Evolutionary conservation across 768 basidiomycete genomes (phyloP).

Genomic region (Pleurotus pulmonarius): DNA sequence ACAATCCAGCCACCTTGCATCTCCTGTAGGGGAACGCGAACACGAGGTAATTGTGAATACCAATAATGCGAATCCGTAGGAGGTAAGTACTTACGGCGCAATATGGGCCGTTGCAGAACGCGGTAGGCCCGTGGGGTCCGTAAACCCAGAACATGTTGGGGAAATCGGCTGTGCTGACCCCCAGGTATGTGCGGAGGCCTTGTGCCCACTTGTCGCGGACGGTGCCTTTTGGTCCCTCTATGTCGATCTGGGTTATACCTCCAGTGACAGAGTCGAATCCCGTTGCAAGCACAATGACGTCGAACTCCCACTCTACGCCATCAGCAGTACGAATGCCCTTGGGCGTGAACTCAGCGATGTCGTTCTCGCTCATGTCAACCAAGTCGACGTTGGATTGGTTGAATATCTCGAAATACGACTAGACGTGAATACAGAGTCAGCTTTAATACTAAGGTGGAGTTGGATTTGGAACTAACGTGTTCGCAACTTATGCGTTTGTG

Average conservation of each 20-base stretch:
- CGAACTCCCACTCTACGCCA: constrained; percentile 12
- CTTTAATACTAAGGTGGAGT: not conserved
- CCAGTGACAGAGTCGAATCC: constrained; percentile 15
- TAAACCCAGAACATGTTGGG: constrained; percentile 16
- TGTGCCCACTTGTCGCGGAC: constrained; percentile 14
- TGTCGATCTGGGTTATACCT: constrained; percentile 12
- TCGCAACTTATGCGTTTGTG: constrained; percentile 19
- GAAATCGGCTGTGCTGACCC: constrained; percentile 9
- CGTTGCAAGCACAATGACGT: constrained; percentile 14
- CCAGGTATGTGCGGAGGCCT: constrained; percentile 14
- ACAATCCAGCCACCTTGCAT: constrained; percentile 15
- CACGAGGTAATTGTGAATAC: not conserved
- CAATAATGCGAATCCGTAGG: not conserved
- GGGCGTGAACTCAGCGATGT: constrained; percentile 12
- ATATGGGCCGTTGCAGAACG: constrained; percentile 12
- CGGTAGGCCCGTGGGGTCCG: constrained; percentile 15
- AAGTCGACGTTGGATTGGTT: constrained; percentile 13
- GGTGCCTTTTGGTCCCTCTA: constrained; percentile 12
- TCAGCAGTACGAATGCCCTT: constrained; percentile 11
- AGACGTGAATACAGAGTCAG: not conserved
- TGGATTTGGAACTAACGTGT: not conserved
- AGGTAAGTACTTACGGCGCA: constrained; percentile 8
- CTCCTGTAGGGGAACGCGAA: constrained; percentile 10
- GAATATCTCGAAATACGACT: constrained; percentile 9
- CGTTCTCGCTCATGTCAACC: constrained; percentile 13